These are phyloP conservation scores for Rhododendron ferrugineum DNA, from an alignment of 148 eudicot genomes.

Conservation along the genomic window DNA sequence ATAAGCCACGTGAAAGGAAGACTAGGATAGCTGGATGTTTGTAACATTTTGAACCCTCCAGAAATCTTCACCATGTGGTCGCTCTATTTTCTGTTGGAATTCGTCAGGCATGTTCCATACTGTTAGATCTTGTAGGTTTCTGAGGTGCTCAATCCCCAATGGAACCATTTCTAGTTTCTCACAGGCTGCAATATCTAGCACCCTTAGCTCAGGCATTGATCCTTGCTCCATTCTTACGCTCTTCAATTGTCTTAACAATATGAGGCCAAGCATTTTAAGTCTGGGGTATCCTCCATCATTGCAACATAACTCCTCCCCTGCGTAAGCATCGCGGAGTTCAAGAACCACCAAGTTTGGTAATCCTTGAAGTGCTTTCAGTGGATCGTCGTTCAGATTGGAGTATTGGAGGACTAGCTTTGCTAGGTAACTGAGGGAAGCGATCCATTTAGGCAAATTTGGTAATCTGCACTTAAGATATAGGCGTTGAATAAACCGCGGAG, in stretches of 20 bases:
- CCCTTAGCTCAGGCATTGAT: conserved; percentile 8
- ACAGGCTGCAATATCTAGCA: neutral
- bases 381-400: neutral
- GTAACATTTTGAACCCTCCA: conserved; percentile 12
- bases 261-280: conserved; percentile 1
- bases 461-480: neutral
- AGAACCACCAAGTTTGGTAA: conserved; percentile 6
- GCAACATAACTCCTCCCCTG: conserved; percentile 8
- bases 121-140: neutral
- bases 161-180: conserved; percentile 8
- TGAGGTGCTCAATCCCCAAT: conserved; percentile 14
- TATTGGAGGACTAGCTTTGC: conserved; percentile 11
- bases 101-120: neutral
- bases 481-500: conserved; percentile 4
- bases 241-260: neutral
- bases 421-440: neutral
- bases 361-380: conserved; percentile 9
- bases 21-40: neutral
- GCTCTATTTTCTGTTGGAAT: neutral
- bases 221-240: neutral
- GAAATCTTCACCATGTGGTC: conserved; percentile 8
- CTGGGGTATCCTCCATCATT: conserved; percentile 4
- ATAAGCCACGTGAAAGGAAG: neutral
- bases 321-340: conserved; percentile 13
- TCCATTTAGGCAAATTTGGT: conserved; percentile 5